Evolutionary conservation across 2,329 filamentous ascomycete genomes (phyloP).

Genomic region (Verruconis gallopava): DNA sequence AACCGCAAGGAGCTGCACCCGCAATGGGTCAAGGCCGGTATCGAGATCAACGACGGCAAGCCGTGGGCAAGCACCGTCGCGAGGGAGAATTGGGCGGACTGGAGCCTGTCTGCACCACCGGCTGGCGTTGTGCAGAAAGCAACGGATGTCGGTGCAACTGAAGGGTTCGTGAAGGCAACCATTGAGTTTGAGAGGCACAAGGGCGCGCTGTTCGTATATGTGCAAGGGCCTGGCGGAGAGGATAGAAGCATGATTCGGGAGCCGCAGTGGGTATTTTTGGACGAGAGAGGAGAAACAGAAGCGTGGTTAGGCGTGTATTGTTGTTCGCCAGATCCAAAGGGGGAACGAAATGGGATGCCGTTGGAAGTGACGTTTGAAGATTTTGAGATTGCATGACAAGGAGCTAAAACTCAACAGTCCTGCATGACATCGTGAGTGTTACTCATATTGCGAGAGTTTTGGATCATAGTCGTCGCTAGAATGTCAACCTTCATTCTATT

Average conservation of each 20-base stretch:
- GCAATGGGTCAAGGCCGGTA: slow-evolving; percentile 7
- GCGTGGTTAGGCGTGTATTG: slow-evolving; percentile 3
- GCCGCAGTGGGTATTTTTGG: slow-evolving; percentile 3
- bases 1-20: not conserved
- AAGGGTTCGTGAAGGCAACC: not conserved
- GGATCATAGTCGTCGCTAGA: not conserved
- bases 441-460: no score
- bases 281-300: not conserved
- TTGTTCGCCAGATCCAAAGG: not conserved
- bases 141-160: not conserved
- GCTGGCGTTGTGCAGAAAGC: not conserved
- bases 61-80: not conserved
- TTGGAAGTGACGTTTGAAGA: slow-evolving; percentile 3
- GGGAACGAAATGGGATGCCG: not conserved
- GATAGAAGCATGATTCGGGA: slow-evolving; percentile 3
- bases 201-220: slow-evolving; percentile 1
- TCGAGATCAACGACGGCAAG: slow-evolving; percentile 1
- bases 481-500: slow-evolving; percentile 2
- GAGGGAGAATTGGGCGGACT: slow-evolving; percentile 5
- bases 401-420: no score
- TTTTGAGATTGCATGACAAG: not conserved
- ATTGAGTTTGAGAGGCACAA: slow-evolving; percentile 5
- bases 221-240: not conserved
- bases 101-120: not conserved
- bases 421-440: no score